These are phyloP conservation scores for Vararia minispora DNA, from an alignment of 768 basidiomycete genomes.

Conservation along the genomic window DNA sequence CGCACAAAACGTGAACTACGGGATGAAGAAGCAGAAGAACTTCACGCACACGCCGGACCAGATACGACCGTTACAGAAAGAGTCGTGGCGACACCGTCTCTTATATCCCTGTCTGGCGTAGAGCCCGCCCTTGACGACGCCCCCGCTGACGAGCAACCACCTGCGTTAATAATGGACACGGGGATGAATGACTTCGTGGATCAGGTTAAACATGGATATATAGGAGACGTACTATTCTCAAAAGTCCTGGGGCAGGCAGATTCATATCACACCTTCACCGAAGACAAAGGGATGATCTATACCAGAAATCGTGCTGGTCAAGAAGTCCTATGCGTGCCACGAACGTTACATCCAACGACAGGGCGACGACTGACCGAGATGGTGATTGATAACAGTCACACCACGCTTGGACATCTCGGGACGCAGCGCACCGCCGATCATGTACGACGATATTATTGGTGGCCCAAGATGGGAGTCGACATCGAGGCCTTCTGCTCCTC, in stretches of 20 bases:
- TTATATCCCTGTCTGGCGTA: neutral
- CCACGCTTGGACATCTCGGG: conserved; percentile 23
- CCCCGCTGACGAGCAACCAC: neutral
- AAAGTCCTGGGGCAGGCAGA: conserved; percentile 3
- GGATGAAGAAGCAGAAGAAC: neutral
- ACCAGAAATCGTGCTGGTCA: neutral
- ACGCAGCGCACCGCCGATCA: conserved; percentile 19
- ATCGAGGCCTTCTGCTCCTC: conserved; percentile 15
- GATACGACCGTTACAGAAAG: too few species aligned
- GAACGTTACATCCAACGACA: conserved; percentile 6
- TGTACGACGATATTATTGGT: conserved; percentile 26
- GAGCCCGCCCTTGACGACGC: neutral
- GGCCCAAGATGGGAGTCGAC: conserved; percentile 15
- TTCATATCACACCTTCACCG: conserved; percentile 3
- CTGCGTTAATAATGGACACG: too few species aligned
- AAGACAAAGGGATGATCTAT: conserved; percentile 4
- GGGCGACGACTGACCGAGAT: conserved; percentile 10
- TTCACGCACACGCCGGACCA: too few species aligned
- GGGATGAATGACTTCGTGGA: conserved; percentile 6
- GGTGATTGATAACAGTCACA: conserved; percentile 21
- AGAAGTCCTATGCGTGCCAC: conserved; percentile 15
- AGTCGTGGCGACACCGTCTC: neutral
- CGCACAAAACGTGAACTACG: too few species aligned
- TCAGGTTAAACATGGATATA: conserved; percentile 3
- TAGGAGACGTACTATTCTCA: conserved; percentile 7